A percentile compares a stretch with the other conserved stretches of the same genome.
These are phyloP conservation scores for Schoenoplectus tabernaemontani DNA, from an alignment of 202 grass and related monocot genomes.

Conservation along the genomic window DNA sequence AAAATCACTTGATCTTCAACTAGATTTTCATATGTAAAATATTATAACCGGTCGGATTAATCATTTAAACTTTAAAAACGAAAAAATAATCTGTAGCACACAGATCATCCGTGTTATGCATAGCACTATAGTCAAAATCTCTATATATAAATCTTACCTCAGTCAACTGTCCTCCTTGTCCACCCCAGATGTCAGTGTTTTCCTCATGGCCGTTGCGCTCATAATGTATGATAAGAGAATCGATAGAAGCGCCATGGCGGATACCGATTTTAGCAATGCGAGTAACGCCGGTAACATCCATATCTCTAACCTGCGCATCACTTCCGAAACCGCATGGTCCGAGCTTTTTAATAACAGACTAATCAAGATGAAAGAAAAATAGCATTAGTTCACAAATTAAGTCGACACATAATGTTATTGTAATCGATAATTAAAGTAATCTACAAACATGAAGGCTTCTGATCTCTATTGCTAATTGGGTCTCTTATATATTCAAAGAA, in stretches of 20 bases:
- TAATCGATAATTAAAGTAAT: neutral
- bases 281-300: constrained; percentile 30
- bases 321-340: constrained; percentile 32
- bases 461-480: no score
- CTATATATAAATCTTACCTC: constrained; percentile 26
- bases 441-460: neutral
- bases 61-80: no score
- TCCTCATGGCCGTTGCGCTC: constrained; percentile 23
- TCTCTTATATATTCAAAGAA: neutral
- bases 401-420: neutral
- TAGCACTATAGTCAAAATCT: no score
- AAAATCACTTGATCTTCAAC: no score
- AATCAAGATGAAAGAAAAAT: neutral
- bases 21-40: no score
- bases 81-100: no score
- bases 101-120: no score
- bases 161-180: constrained; percentile 23
- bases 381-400: neutral
- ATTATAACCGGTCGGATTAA: no score
- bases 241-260: constrained; percentile 27
- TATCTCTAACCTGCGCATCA: constrained; percentile 12
- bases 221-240: constrained; percentile 34
- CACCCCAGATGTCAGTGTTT: constrained; percentile 45
- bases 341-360: neutral
- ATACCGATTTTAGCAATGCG: constrained; percentile 33